Base-by-base conservation (phyloP, 2,329 filamentous ascomycete genomes). In the Zarea fungicola region DNA sequence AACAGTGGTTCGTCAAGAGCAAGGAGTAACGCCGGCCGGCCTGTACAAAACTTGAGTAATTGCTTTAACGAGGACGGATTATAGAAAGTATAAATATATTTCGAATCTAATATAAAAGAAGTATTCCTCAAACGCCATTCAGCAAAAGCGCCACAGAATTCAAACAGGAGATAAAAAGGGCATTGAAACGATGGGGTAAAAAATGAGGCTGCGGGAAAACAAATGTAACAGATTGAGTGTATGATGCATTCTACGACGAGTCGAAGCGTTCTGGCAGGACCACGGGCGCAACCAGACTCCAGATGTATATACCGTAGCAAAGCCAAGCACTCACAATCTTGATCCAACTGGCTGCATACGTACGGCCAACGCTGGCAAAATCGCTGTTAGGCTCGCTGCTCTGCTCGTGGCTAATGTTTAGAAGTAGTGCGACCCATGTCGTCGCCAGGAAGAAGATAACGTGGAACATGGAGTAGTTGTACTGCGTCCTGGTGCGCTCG, bases 281-380 rank as follows among this genome's bases (percentile, higher is more conserved):
- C 31, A 95, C 77, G 3, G 93, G 93, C 37, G 93, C 93, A 36
- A 95, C 76, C 58, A 99, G 68, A 16, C 89, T 96, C 93, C 93
- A 99, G 23, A 84, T 80, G 63, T 97, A 99, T 67, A 99, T 87
- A 44, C 74, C 83, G 67, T 99, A 96, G 72, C 93, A 99, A 48
- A 93, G 84, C 93, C 93, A 99, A 16, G 92, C 85, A 68, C 91
- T 95, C 47, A 96, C 84, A 66, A 99, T 97, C 81, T 99, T 99
- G 58, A 96, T 90, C 93, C 95, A 99, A 63, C 89, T 96, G 26
- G 93, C 93, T 80, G 90, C 95, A 69, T 97, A 95, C 5, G 92
- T 97, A 51, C 93, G 79, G 18, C 93, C 93, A 4, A 99, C 92
- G 0, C 92, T 89, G 2, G 89, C 89, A 67, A 99, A 97, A 61